Evolutionary conservation across 139 green algal genomes (phyloP), one percentile per base, ranked within the genome.

Genomic region (Yamagishiella unicocca): DNA sequence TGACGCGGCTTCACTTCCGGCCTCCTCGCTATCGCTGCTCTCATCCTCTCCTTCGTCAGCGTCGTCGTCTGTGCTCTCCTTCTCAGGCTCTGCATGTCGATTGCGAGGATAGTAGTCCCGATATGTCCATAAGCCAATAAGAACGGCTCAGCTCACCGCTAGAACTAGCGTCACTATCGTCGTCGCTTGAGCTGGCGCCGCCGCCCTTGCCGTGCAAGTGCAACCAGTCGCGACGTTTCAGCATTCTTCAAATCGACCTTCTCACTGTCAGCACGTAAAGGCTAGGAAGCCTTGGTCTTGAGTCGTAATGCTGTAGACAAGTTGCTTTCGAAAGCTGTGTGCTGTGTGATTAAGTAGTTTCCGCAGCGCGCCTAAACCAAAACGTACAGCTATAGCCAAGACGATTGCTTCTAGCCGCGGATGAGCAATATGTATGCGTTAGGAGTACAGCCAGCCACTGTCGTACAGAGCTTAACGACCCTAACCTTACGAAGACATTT

Each of bases 171-270:
- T 87, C 64, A 5, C 35, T 64, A 24, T 68, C 66, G 33, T 79
- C 64, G 33, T 79, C 43, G 45, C 64, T 79, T 9, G 64, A 77
- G 45, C 66, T 86, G 17, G 80, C 81, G 64, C 81, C 81, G 46
- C 81, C 81, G 24, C 24, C 29, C 24, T 70, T 67, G 4, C 81
- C 81, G 21, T 54, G 66, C 37, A 87, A 22, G 24, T 87, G 81
- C 33, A 79, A 22, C 81, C 81, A 87, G 33, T 87, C 81, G 2
- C 21, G 31, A 0, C 81, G 62, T 42, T 87, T 87, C 2, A 87
- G 40, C 81, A 87, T 87, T 35, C 62, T 71, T 42, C 6, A 71
- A 71, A 9, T 71, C 17, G 50, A 58, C 17, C 14, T 12, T 25
- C 12, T 58, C 17, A 58, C 50, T 12, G 50, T 58, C 17, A 58